A percentile compares a stretch with the other conserved stretches of the same genome.
phyloP scores from a whole-genome alignment of 352 stramenopile species.

The Phytophthora podocarpi region DNA sequence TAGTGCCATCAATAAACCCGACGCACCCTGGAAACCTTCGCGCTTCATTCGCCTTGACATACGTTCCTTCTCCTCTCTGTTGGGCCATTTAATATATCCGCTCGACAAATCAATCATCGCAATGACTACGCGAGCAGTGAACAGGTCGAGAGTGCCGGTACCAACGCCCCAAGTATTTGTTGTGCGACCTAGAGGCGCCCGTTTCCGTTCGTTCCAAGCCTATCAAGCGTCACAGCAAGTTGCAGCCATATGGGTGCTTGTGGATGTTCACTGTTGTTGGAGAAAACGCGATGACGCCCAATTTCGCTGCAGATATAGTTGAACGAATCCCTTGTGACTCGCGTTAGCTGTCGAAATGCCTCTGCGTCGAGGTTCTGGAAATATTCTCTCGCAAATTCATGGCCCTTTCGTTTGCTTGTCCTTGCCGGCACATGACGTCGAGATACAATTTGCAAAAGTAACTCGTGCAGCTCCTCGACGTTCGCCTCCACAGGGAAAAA shows the following conservation, averaged over 20 bases:
- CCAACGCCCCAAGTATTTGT: neutral
- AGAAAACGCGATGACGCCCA: neutral
- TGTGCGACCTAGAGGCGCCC: neutral
- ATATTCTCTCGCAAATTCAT: neutral
- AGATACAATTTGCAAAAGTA: neutral
- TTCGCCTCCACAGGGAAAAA: neutral
- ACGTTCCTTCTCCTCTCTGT: neutral
- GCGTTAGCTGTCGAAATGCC: neutral
- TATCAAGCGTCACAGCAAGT: too few relatives aligned
- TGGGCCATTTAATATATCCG: neutral
- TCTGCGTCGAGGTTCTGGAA: neutral
- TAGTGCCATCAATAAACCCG: conserved; percentile 4
- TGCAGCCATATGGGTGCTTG: neutral
- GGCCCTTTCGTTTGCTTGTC: neutral
- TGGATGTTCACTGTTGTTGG: neutral
- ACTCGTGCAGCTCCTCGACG: neutral
- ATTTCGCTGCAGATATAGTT: neutral
- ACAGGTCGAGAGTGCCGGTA: neutral
- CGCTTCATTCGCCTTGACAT: neutral
- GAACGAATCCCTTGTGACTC: neutral
- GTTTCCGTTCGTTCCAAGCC: too few relatives aligned
- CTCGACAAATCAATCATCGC: neutral
- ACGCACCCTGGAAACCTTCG: neutral
- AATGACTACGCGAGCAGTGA: neutral
- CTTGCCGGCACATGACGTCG: neutral